Percentiles rank a stretch among this genome's conserved stretches.
phyloP scores from a whole-genome alignment of 2,329 filamentous ascomycete genomes.

The Aspergillus transmontanensis region DNA sequence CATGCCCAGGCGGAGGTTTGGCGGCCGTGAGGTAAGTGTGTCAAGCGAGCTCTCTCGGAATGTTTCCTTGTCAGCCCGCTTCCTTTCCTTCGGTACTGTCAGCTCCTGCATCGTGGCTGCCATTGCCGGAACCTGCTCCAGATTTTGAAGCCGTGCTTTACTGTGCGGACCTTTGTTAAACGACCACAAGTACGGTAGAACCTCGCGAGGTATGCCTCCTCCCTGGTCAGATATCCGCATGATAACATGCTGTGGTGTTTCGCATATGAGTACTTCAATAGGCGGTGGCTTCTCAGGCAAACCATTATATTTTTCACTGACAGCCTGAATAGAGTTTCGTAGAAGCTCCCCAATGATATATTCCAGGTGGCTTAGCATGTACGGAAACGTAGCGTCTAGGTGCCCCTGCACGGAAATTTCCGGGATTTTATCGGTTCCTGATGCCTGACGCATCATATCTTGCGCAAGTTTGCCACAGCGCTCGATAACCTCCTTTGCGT shows the following conservation, averaged over 20 bases:
- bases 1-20: constrained; percentile 86
- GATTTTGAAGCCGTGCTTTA: constrained; percentile 76
- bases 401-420: constrained; percentile 84
- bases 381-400: constrained; percentile 87
- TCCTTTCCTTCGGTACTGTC: constrained; percentile 47
- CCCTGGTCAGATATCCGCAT: constrained; percentile 95
- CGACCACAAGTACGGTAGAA: constrained; percentile 90
- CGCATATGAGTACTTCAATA: constrained; percentile 92
- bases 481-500: constrained; percentile 84
- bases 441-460: constrained; percentile 72
- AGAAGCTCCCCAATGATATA: constrained; percentile 96
- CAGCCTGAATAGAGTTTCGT: constrained; percentile 90
- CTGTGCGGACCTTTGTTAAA: constrained; percentile 91
- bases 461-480: constrained; percentile 77
- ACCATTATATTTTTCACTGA: constrained; percentile 71
- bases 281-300: constrained; percentile 63
- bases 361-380: constrained; percentile 92
- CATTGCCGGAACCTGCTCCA: constrained; percentile 84
- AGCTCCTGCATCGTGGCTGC: constrained; percentile 92
- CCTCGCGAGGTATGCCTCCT: constrained; percentile 82
- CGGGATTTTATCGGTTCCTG: constrained; percentile 73
- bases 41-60: constrained; percentile 69
- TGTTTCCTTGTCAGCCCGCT: constrained; percentile 34
- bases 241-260: constrained; percentile 91
- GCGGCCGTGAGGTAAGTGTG: constrained; percentile 78